These are phyloP conservation scores for Chamaecyparis obtusa DNA, from an alignment of 75 land plant species.

Conservation along the genomic window DNA sequence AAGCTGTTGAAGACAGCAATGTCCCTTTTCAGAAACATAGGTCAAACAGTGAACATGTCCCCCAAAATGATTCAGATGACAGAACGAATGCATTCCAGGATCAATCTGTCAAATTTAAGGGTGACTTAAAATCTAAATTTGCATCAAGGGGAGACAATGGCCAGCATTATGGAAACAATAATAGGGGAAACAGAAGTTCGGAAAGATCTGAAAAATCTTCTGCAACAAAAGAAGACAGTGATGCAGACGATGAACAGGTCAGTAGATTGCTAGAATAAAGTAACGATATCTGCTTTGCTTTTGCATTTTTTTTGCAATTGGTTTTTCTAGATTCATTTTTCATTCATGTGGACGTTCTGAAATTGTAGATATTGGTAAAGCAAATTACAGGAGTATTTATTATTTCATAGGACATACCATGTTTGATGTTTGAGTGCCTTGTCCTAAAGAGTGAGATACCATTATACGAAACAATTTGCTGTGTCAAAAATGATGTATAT, in stretches of 20 bases:
- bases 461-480: not conserved
- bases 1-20: not conserved
- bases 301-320: not conserved
- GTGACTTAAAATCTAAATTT: not conserved
- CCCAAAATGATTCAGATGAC: not conserved
- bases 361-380: not conserved
- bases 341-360: not conserved
- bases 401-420: not conserved
- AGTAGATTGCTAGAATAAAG: not conserved
- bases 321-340: not conserved
- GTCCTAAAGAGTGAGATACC: not conserved
- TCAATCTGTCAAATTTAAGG: not conserved
- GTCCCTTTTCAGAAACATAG: not conserved
- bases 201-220: slow-evolving; percentile 2
- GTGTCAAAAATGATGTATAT: not conserved
- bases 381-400: not conserved
- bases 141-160: not conserved
- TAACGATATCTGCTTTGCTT: not conserved
- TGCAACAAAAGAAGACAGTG: not conserved
- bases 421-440: not conserved
- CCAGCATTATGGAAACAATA: not conserved
- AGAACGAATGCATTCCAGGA: not conserved
- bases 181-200: not conserved
- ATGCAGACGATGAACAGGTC: slow-evolving; percentile 4
- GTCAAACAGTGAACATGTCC: not conserved